Percentiles rank a stretch among this genome's conserved stretches.
phyloP scores from a whole-genome alignment of 441 rosid genomes.

The Monsonia emarginata region DNA sequence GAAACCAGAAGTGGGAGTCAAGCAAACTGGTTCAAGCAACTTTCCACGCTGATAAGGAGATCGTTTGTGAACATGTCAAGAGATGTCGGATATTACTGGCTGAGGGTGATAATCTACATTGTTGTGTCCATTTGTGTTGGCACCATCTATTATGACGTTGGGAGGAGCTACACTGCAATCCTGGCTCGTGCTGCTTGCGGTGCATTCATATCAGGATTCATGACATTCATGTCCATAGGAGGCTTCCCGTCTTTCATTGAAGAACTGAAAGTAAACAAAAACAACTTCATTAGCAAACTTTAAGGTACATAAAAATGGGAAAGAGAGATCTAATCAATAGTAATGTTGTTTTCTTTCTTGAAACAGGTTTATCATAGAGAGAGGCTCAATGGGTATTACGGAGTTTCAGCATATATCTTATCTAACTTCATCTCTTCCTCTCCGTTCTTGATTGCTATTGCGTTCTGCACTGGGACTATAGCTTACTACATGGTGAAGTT shows the following conservation, averaged over 20 bases:
- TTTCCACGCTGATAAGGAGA: slow-evolving; percentile 52
- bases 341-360: neutral
- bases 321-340: no score
- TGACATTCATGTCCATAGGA: slow-evolving; percentile 94
- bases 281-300: neutral
- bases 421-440: slow-evolving; percentile 60
- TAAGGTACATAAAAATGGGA: no score
- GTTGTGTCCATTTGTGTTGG: slow-evolving; percentile 59
- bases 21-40: slow-evolving; percentile 65
- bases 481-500: slow-evolving; percentile 62
- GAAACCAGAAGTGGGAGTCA: slow-evolving; percentile 27
- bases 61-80: slow-evolving; percentile 70
- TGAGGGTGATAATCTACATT: slow-evolving; percentile 55
- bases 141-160: slow-evolving; percentile 48
- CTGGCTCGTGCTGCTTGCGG: slow-evolving; percentile 66
- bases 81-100: slow-evolving; percentile 81
- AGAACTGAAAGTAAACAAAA: slow-evolving; percentile 59
- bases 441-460: slow-evolving; percentile 44
- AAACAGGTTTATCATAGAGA: slow-evolving; percentile 54
- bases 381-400: slow-evolving; percentile 63
- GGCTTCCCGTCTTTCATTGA: slow-evolving; percentile 91
- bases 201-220: slow-evolving; percentile 71
- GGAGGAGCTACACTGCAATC: slow-evolving; percentile 44
- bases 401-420: slow-evolving; percentile 48
- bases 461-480: slow-evolving; percentile 35